These are phyloP conservation scores for Drosera spatulata DNA, from an alignment of 179 eudicot genomes.

Conservation along the genomic window DNA sequence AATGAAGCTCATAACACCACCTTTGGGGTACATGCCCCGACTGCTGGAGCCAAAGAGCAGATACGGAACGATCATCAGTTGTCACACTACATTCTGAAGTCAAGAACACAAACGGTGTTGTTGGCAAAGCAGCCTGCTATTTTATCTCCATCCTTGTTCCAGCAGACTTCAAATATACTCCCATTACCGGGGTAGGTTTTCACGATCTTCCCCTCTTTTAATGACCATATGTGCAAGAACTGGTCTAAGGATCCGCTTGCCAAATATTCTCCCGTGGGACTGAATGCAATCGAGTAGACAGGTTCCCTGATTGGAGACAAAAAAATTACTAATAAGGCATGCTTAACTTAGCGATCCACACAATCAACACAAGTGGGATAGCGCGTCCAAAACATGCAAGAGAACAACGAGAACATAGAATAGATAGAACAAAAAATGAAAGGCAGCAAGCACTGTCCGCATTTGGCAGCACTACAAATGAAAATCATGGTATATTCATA, in stretches of 20 bases:
- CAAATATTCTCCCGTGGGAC: constrained; percentile 72
- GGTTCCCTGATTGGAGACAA: constrained; percentile 46
- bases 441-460: no score
- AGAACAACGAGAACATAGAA: no score
- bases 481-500: no score
- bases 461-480: no score
- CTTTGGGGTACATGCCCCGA: not conserved
- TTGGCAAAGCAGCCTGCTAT: constrained; percentile 74
- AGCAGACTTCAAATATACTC: constrained; percentile 81
- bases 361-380: no score
- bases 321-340: not conserved
- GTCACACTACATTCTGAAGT: constrained; percentile 63
- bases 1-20: no score
- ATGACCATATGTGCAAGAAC: constrained; percentile 70
- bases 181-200: constrained; percentile 67
- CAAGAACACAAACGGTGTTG: constrained; percentile 62
- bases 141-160: constrained; percentile 88
- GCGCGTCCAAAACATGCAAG: no score
- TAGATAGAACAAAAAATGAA: no score
- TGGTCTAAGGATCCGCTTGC: constrained; percentile 80
- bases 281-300: constrained; percentile 81
- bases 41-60: not conserved
- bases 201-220: constrained; percentile 62
- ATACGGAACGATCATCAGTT: no score
- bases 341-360: no score